phyloP scores from a whole-genome alignment of 2,329 filamentous ascomycete genomes.

The Arthrobotrys megalospora region DNA sequence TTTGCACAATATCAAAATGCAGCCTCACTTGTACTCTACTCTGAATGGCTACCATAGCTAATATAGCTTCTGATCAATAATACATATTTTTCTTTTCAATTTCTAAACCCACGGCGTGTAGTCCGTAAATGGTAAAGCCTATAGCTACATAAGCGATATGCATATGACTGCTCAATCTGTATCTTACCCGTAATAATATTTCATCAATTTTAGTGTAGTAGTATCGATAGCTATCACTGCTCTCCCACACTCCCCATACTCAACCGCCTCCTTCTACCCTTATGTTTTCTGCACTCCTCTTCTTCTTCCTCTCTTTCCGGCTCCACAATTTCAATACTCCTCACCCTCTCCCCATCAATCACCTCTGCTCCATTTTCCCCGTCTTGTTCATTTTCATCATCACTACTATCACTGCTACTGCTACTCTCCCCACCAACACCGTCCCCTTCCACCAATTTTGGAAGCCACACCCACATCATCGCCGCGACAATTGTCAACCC shows the following conservation, averaged over 20 bases:
- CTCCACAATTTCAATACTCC: conserved; percentile 13
- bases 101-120: conserved; percentile 6
- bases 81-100: neutral
- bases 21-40: conserved; percentile 10
- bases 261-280: conserved; percentile 29
- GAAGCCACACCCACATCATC: conserved; percentile 54
- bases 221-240: conserved; percentile 23
- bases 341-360: neutral
- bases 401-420: conserved; percentile 5
- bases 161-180: conserved; percentile 10
- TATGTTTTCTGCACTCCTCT: neutral
- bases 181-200: conserved; percentile 9
- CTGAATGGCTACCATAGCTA: neutral
- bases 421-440: conserved; percentile 30
- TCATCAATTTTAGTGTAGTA: neutral
- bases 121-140: neutral
- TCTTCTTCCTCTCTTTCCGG: conserved; percentile 25
- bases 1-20: neutral
- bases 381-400: conserved; percentile 23
- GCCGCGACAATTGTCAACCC: conserved; percentile 34
- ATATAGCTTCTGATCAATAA: neutral
- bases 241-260: conserved; percentile 49
- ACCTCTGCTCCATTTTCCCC: neutral
- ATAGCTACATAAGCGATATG: neutral
- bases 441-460: conserved; percentile 40